These are phyloP conservation scores for Vanrija pseudolonga DNA, from an alignment of 1,284 basidiomycete genomes.

Conservation along the genomic window DNA sequence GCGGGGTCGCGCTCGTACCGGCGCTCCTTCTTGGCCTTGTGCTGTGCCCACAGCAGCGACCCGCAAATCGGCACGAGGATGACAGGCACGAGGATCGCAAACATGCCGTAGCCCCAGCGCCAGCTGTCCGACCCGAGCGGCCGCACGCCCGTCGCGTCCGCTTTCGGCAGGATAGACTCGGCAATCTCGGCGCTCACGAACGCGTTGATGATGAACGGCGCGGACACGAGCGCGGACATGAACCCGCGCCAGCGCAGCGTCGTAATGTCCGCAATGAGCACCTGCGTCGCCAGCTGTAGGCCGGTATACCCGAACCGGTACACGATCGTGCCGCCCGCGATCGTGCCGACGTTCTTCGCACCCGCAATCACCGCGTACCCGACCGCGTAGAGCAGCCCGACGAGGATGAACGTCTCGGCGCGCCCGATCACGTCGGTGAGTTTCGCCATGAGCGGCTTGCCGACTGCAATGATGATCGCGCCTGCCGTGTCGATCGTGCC, in stretches of 20 bases:
- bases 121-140: too few species aligned
- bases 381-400: conserved; percentile 52
- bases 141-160: conserved; percentile 18
- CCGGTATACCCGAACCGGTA: conserved; percentile 53
- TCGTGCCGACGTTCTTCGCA: conserved; percentile 56
- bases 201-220: conserved; percentile 64
- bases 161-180: conserved; percentile 57
- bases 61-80: conserved; percentile 42
- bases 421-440: conserved; percentile 63
- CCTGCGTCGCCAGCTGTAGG: conserved; percentile 68
- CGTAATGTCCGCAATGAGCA: conserved; percentile 75
- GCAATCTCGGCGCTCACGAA: conserved; percentile 64
- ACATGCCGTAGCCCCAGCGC: conserved; percentile 69
- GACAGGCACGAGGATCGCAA: conserved; percentile 47
- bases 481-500: conserved; percentile 59
- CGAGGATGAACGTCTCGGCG: conserved; percentile 58
- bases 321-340: conserved; percentile 34
- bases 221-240: conserved; percentile 60
- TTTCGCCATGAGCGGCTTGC: conserved; percentile 77
- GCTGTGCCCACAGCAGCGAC: conserved; percentile 46
- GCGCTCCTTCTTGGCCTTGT: conserved; percentile 43
- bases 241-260: conserved; percentile 72
- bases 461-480: conserved; percentile 58
- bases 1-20: too few species aligned
- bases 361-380: conserved; percentile 64